Percentiles rank a stretch among this genome's conserved stretches.
These are phyloP conservation scores for Sesbania bispinosa DNA, from an alignment of 306 rosid genomes.

Conservation along the genomic window DNA sequence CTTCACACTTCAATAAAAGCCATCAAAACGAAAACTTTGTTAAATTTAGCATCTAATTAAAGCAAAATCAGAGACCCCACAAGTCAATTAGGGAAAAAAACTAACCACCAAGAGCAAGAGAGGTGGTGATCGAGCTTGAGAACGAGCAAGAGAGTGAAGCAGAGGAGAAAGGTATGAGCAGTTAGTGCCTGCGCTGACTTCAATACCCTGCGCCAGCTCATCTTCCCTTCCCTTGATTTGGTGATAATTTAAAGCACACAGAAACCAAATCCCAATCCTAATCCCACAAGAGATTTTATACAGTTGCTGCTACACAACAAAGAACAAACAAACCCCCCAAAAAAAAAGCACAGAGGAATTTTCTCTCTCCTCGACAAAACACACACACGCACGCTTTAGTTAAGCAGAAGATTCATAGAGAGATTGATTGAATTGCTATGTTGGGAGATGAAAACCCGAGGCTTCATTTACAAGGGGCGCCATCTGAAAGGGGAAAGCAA, in stretches of 20 bases:
- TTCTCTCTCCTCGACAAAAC: too few species aligned
- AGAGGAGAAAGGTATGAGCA: slow-evolving; percentile 78
- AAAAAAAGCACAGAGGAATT: not conserved
- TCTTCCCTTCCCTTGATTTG: too few species aligned
- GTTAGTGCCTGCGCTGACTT: slow-evolving; percentile 76
- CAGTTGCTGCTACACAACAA: not conserved
- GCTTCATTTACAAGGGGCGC: not conserved
- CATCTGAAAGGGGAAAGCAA: slow-evolving; percentile 19
- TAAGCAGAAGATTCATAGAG: not conserved
- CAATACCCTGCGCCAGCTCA: slow-evolving; percentile 96
- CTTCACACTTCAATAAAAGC: not conserved
- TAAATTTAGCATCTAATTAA: slow-evolving; percentile 2
- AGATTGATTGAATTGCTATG: not conserved
- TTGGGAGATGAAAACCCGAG: not conserved
- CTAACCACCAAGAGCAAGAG: slow-evolving; percentile 91
- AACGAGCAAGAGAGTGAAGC: slow-evolving; percentile 80
- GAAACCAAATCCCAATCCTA: slow-evolving; percentile 15
- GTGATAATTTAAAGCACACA: not conserved
- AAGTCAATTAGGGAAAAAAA: not conserved
- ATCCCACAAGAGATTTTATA: not conserved
- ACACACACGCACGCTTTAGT: not conserved
- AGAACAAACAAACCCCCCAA: too few species aligned
- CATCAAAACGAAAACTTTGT: not conserved
- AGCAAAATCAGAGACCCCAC: not conserved
- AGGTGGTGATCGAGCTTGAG: slow-evolving; percentile 81